Conservation (phyloP, 2,329 filamentous ascomycete species). For the Didymella lethalis region DNA sequence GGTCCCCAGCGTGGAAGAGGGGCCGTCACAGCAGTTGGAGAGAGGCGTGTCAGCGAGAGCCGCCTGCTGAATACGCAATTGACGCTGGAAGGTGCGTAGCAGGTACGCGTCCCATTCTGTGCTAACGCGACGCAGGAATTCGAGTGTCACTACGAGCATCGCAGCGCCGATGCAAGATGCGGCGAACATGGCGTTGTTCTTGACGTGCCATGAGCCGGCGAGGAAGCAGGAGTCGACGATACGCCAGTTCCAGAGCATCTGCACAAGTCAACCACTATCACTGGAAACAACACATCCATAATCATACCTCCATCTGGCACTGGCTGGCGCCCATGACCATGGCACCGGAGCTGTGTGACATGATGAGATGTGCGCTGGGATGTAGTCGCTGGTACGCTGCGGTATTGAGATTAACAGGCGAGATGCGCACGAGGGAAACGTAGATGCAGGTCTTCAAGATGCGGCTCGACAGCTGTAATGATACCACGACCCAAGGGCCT, state of each 20-base stretch:
- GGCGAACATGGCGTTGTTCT: slow-evolving; percentile 74
- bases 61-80: slow-evolving; percentile 38
- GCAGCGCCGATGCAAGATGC: slow-evolving; percentile 81
- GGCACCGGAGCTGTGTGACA: slow-evolving; percentile 27
- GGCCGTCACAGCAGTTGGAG: slow-evolving; percentile 39
- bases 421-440: slow-evolving; percentile 1
- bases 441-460: slow-evolving; percentile 1
- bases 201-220: slow-evolving; percentile 72
- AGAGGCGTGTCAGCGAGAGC: slow-evolving; percentile 28
- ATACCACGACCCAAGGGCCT: slow-evolving; percentile 7
- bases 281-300: not conserved
- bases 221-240: slow-evolving; percentile 77
- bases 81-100: slow-evolving; percentile 59
- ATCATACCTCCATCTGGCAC: slow-evolving; percentile 53
- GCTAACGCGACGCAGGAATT: slow-evolving; percentile 72
- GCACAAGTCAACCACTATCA: slow-evolving; percentile 7
- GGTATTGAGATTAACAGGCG: slow-evolving; percentile 1
- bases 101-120: slow-evolving; percentile 78
- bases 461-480: slow-evolving; percentile 3
- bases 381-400: slow-evolving; percentile 8
- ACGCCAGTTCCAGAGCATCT: slow-evolving; percentile 86
- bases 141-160: slow-evolving; percentile 75
- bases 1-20: slow-evolving; percentile 28
- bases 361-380: slow-evolving; percentile 11
- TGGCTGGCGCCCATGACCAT: slow-evolving; percentile 31